These are phyloP conservation scores for Botrytis aclada DNA, from an alignment of 2,329 filamentous ascomycete species.

Conservation along the genomic window DNA sequence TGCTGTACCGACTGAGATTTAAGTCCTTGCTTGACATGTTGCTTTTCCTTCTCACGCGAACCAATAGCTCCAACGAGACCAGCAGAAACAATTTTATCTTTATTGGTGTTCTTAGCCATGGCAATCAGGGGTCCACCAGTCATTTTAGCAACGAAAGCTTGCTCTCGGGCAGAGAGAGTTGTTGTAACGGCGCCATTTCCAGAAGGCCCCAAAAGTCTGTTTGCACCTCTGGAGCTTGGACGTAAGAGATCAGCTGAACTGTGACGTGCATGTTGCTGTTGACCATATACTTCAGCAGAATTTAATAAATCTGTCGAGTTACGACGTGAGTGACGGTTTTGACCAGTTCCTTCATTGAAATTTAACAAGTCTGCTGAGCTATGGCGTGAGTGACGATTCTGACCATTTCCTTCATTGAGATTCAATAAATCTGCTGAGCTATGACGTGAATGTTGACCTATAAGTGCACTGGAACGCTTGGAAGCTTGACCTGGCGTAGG, in stretches of 20 bases:
- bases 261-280: slow-evolving; percentile 44
- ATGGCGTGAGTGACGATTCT: slow-evolving; percentile 1
- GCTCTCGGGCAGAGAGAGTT: slow-evolving; percentile 79
- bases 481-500: slow-evolving; percentile 46
- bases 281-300: slow-evolving; percentile 41
- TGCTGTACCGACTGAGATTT: slow-evolving; percentile 70
- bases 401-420: background rate
- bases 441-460: slow-evolving; percentile 37
- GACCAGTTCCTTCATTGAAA: slow-evolving; percentile 41
- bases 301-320: slow-evolving; percentile 5
- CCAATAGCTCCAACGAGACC: slow-evolving; percentile 78
- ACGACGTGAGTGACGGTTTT: background rate
- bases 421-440: slow-evolving; percentile 38
- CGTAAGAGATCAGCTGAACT: slow-evolving; percentile 49
- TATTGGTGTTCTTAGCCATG: slow-evolving; percentile 46
- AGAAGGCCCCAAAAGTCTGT: slow-evolving; percentile 35
- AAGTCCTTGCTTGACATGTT: slow-evolving; percentile 65
- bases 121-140: slow-evolving; percentile 74
- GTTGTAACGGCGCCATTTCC: slow-evolving; percentile 48
- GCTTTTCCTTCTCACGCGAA: slow-evolving; percentile 73
- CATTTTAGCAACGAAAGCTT: slow-evolving; percentile 80
- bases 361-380: slow-evolving; percentile 4
- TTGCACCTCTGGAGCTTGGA: slow-evolving; percentile 59
- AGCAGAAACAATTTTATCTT: slow-evolving; percentile 45
- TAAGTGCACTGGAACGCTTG: slow-evolving; percentile 45